Base-by-base conservation (phyloP, 805 yeast species). In the Hanseniaspora occidentalis region DNA sequence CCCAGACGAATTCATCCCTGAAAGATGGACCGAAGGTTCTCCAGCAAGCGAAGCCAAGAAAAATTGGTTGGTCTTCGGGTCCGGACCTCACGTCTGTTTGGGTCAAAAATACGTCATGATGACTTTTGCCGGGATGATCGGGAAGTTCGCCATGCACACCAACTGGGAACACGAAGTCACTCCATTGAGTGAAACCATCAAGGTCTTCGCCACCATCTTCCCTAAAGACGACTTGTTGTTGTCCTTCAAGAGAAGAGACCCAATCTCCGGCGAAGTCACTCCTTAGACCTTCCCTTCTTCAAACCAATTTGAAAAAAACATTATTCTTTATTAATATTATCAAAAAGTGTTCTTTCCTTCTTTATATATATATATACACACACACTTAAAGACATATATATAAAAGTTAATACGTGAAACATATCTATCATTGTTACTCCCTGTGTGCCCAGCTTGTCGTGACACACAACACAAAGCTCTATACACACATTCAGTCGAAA, bases 141-240 rank as follows among this genome's bases (percentile, higher is more conserved):
- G 98, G 57, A 92, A 92, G 64, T 86, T 86, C 42, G 75, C 84
- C 19, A 62, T 92, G 74, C 65, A 72, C 51, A 71, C 86, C 40
- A 88, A 92, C 61, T 75, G 92, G 66, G 64, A 72, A 44, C 98
- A 92, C 61, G 71, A 77, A 48, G 76, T 80, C 36, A 92, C 98
- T 19, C 81, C 79, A 33, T 67, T 79, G 50, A 78, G 89, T 50
- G 98, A 92, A 66, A 79, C 85, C 56, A 86, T 92, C 56, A 84
- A 85, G 57, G 97, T 92, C 31, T 92, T 92, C 60, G 98, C 98
- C 21, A 92, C 98, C 16, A 86, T 92, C 58, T 92, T 92, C 82
- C 98, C 98, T 21, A 77, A 84, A 61, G 98, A 92, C 64, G 96
- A 92, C 60, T 76, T 94, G 57, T 74, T 84, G 48, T 65, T 92